These are phyloP conservation scores for Wallacemonas sp. DNA, from an alignment of 208 protist genomes.

Conservation along the genomic window DNA sequence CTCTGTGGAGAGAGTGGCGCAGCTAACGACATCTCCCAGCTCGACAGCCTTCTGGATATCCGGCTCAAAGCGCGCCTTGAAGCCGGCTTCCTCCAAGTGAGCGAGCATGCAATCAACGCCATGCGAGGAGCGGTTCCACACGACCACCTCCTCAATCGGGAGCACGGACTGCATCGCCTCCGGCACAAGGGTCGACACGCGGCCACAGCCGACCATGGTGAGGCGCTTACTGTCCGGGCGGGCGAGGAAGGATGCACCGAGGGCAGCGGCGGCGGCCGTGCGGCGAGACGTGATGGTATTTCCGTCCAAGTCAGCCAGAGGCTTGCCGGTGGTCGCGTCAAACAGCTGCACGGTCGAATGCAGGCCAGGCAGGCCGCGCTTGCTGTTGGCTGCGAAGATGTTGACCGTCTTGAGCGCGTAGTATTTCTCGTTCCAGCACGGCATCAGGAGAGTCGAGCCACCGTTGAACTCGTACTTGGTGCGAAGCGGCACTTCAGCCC, in stretches of 20 bases:
- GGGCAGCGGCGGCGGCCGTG: conserved; percentile 16
- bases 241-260: conserved; percentile 15
- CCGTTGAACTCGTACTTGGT: conserved; percentile 16
- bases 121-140: not conserved
- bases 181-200: conserved; percentile 12
- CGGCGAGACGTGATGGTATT: conserved; percentile 19
- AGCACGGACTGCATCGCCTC: conserved; percentile 6
- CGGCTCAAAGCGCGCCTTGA: conserved; percentile 4
- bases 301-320: conserved; percentile 15
- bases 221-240: conserved; percentile 6
- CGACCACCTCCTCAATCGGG: conserved; percentile 8
- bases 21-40: conserved; percentile 4
- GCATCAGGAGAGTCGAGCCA: conserved; percentile 16
- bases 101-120: not conserved
- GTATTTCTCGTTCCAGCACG: conserved; percentile 22
- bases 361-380: conserved; percentile 8
- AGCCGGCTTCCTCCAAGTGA: not conserved
- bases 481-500: conserved; percentile 14
- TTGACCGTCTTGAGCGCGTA: conserved; percentile 26
- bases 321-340: conserved; percentile 17
- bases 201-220: conserved; percentile 13
- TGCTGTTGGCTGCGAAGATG: conserved; percentile 17
- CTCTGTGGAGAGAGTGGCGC: conserved; percentile 1
- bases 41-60: conserved; percentile 3
- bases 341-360: conserved; percentile 18